Conservation (phyloP, 192 early-diverging fungal genomes). For the Coemansia erecta region DNA sequence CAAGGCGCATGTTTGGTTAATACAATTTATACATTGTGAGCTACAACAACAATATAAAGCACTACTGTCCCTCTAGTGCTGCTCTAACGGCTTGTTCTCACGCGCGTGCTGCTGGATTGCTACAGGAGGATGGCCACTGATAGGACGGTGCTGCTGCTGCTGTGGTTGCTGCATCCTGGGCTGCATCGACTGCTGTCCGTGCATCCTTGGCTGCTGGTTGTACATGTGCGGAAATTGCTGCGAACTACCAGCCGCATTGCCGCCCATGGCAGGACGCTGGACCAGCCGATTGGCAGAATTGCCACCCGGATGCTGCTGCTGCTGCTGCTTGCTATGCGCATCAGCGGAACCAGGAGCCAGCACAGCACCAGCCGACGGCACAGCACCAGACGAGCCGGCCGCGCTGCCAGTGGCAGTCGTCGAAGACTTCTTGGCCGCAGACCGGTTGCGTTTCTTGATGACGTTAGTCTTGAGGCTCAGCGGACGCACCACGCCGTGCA, state of each 20-base stretch:
- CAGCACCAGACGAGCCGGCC: too few relatives aligned
- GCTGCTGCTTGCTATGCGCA: not conserved
- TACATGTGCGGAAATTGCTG: not conserved
- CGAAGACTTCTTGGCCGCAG: constrained; percentile 27
- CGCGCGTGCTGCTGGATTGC: not conserved
- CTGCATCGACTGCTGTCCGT: not conserved
- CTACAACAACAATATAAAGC: not conserved
- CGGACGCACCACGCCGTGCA: constrained; percentile 94
- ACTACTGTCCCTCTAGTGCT: constrained; percentile 5
- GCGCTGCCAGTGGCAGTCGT: not conserved
- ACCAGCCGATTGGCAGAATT: not conserved
- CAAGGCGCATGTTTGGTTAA: not conserved
- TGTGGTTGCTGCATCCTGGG: not conserved
- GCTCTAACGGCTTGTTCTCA: constrained; percentile 2
- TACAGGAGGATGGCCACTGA: not conserved
- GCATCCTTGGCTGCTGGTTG: constrained; percentile 1
- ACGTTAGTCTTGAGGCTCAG: constrained; percentile 89
- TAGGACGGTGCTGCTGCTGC: not conserved
- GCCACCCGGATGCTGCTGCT: constrained; percentile 6
- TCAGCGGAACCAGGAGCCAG: not conserved
- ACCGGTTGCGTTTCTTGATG: constrained; percentile 92
- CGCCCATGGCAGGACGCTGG: not conserved
- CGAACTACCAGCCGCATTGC: not conserved
- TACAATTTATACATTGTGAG: not conserved
- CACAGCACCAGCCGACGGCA: not conserved